Evolutionary conservation across 306 rosid species (phyloP).

Genomic region (Citrullus amarus): DNA sequence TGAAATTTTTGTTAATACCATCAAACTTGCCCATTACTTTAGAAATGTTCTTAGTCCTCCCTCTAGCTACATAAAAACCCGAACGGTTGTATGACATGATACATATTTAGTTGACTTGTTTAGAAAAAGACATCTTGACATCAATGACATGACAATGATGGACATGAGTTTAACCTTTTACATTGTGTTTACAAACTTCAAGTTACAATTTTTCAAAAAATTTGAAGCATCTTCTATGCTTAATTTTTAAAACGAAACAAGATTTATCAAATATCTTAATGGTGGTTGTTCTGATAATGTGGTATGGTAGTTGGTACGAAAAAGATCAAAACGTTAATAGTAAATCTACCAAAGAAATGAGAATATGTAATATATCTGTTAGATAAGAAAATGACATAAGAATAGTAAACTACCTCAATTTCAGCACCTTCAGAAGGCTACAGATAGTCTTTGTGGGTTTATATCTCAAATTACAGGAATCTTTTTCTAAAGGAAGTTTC

Average conservation of each 20-base stretch:
- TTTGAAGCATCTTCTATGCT: background rate
- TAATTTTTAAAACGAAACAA: background rate
- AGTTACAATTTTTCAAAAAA: background rate
- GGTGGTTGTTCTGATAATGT: background rate
- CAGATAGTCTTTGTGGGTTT: background rate
- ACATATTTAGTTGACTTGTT: background rate
- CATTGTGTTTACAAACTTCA: background rate
- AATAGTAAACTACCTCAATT: background rate
- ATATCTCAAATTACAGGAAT: background rate
- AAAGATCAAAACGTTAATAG: background rate
- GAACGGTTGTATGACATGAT: background rate
- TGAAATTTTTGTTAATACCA: background rate
- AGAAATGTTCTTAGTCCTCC: background rate
- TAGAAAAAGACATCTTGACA: background rate
- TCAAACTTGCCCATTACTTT: background rate
- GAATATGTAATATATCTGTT: too few species aligned
- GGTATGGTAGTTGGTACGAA: background rate
- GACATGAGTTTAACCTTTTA: background rate
- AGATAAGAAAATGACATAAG: background rate
- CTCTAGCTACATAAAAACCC: background rate
- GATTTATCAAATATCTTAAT: background rate
- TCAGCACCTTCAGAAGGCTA: background rate
- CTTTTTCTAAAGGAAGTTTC: background rate
- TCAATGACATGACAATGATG: background rate
- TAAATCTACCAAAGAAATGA: background rate